Evolutionary conservation across 805 yeast species (phyloP), one percentile per base, ranked within the genome.

Genomic region (Zygosaccharomyces bailii): DNA sequence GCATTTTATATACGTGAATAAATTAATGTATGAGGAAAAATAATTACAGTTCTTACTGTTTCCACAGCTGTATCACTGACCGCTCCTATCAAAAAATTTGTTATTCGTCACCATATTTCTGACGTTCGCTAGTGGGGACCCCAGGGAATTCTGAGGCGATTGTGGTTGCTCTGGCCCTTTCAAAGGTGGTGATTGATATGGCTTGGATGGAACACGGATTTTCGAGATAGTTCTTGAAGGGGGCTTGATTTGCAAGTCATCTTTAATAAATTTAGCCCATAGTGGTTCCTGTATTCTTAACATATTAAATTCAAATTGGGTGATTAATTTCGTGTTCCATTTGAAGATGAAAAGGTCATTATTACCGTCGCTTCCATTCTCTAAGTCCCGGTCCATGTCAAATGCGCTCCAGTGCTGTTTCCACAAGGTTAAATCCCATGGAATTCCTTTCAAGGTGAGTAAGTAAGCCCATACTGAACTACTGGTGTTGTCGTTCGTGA

Each of bases 381-480:
- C 40, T 3, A 42, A 46, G n/a, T 46, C 42, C 11, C 42, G 21
- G 17, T 48, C 51, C 27, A 53, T 31, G 20, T 52, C 48, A 34
- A 57, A 60, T 1, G 50, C 53, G 14, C 43, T 44, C 58, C 61
- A 61, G 19, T 56, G 51, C 16, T 51, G 42, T 37, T 59, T 56
- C 69, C 69, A 65, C 5, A 47, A n/a, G 4, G 45, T 45, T 9
- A 60, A 38, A 39, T 63, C 65, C 68, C 68, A 65, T 10, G 57
- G 44, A 2, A 45, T 34, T 17, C 68, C 67, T 30, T 61, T 63
- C 23, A 65, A 29, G 1, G 60, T 39, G 7, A 65, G 45, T 4
- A 56, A 45, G 32, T 51, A 61, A 3, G 65, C 57, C 69, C 69
- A 65, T 1, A 63, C 58, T 4, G 52, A 31, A n/a, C 59, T 42